Conservation (phyloP, 805 yeast species). For the Saccharomycopsis microspora region DNA sequence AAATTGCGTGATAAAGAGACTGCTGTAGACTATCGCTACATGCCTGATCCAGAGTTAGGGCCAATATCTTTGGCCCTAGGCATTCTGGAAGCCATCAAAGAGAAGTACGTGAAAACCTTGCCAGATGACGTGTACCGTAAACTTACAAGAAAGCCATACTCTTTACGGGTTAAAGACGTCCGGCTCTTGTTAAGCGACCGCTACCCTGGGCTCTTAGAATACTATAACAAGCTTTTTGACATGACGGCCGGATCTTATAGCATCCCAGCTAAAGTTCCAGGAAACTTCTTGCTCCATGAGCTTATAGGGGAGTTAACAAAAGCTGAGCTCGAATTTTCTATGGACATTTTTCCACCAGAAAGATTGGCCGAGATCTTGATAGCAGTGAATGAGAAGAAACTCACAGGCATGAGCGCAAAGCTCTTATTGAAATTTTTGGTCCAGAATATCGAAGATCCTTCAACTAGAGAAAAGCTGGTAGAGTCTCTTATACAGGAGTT, state of each 20-base stretch:
- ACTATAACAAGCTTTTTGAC: constrained; percentile 36
- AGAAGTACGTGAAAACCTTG: constrained; percentile 35
- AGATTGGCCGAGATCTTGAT: constrained; percentile 44
- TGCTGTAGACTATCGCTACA: constrained; percentile 78
- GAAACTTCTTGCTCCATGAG: constrained; percentile 80
- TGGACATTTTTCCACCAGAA: constrained; percentile 26
- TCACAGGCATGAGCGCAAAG: constrained; percentile 64
- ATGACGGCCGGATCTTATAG: constrained; percentile 17
- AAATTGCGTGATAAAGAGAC: constrained; percentile 68
- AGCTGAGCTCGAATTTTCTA: constrained; percentile 22
- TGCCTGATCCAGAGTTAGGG: constrained; percentile 90
- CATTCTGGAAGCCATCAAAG: constrained; percentile 31
- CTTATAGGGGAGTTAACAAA: constrained; percentile 58
- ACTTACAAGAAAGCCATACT: constrained; percentile 39
- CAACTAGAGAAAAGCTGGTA: constrained; percentile 21
- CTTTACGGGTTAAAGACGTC: constrained; percentile 63
- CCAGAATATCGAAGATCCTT: constrained; percentile 31
- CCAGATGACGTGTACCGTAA: constrained; percentile 48
- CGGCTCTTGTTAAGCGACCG: constrained; percentile 36
- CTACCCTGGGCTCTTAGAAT: constrained; percentile 31
- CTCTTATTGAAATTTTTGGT: constrained; percentile 52
- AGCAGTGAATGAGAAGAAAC: constrained; percentile 28
- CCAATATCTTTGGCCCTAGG: constrained; percentile 33
- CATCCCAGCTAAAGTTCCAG: constrained; percentile 30
- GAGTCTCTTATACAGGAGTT: constrained; percentile 39